Evolutionary conservation across 495 filamentous ascomycete genomes (phyloP).

Genomic region (Cryomyces minteri): DNA sequence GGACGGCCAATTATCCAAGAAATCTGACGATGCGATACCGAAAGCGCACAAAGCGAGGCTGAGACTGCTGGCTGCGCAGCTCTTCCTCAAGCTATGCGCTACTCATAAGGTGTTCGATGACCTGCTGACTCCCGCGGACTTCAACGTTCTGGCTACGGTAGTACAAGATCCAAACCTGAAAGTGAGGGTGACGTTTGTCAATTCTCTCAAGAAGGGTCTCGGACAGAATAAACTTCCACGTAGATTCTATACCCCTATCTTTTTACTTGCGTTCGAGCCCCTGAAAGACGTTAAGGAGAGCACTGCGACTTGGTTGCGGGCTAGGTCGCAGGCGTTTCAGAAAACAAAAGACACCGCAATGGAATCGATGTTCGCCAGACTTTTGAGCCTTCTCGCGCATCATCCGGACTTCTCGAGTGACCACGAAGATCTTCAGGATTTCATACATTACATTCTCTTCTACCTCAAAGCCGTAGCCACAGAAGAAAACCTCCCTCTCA

Average conservation of each 20-base stretch:
- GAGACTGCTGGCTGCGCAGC: slow-evolving; percentile 64
- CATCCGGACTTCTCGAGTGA: slow-evolving; percentile 75
- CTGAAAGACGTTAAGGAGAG: slow-evolving; percentile 43
- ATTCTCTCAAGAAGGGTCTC: slow-evolving; percentile 74
- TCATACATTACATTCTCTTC: slow-evolving; percentile 72
- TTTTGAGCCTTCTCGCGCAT: slow-evolving; percentile 77
- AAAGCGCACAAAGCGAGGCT: slow-evolving; percentile 53
- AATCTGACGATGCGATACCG: slow-evolving; percentile 42
- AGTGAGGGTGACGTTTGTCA: slow-evolving; percentile 62
- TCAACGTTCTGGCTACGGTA: slow-evolving; percentile 62
- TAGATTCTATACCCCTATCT: slow-evolving; percentile 76
- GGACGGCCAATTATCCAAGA: slow-evolving; percentile 62
- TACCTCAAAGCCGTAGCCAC: slow-evolving; percentile 72
- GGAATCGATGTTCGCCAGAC: slow-evolving; percentile 68
- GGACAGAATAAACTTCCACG: slow-evolving; percentile 43
- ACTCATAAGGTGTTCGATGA: slow-evolving; percentile 48
- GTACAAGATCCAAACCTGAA: slow-evolving; percentile 57
- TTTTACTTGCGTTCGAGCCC: slow-evolving; percentile 83
- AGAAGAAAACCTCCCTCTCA: slow-evolving; percentile 68
- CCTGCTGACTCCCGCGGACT: slow-evolving; percentile 48
- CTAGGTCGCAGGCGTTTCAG: slow-evolving; percentile 36
- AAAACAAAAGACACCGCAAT: slow-evolving; percentile 40
- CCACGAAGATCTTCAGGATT: slow-evolving; percentile 53
- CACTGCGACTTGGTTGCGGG: slow-evolving; percentile 74
- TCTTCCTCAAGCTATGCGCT: slow-evolving; percentile 68